phyloP scores from a whole-genome alignment of 2,329 filamentous ascomycete species.

The Penicillium nordicum region DNA sequence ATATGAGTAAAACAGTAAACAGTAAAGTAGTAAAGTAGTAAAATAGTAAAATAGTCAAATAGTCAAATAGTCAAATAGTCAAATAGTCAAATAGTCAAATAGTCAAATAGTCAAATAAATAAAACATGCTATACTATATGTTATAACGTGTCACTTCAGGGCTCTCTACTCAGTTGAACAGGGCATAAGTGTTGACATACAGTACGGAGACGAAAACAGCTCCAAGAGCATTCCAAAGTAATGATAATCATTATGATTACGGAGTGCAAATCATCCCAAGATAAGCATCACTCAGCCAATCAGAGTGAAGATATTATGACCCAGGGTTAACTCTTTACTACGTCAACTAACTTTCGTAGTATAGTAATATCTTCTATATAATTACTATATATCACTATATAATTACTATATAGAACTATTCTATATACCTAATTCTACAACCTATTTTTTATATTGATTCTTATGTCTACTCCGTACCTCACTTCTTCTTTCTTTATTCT shows the following conservation, averaged over 20 bases:
- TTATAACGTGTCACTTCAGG: neutral
- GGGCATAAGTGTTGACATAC: neutral
- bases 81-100: neutral
- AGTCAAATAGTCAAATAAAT: neutral
- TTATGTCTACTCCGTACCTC: neutral
- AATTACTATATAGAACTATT: too few species aligned
- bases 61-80: neutral
- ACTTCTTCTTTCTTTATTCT: neutral
- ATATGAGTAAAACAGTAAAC: neutral
- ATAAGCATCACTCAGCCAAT: conserved; percentile 35
- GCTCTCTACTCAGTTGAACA: too few species aligned
- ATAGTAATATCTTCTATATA: too few species aligned
- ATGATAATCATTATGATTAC: conserved; percentile 27
- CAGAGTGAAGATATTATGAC: conserved; percentile 29
- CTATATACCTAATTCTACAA: neutral
- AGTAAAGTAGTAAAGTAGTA: neutral
- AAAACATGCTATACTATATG: neutral
- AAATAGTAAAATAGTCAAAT: too few species aligned
- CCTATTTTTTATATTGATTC: neutral
- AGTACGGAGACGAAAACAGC: neutral
- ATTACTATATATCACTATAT: too few species aligned
- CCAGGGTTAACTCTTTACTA: conserved; percentile 37
- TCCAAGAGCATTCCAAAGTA: conserved; percentile 9
- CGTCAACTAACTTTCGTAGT: conserved; percentile 24
- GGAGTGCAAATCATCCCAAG: conserved; percentile 22